Conservation (phyloP, 345 rosid genomes). For the Gossypioides kirkii region DNA sequence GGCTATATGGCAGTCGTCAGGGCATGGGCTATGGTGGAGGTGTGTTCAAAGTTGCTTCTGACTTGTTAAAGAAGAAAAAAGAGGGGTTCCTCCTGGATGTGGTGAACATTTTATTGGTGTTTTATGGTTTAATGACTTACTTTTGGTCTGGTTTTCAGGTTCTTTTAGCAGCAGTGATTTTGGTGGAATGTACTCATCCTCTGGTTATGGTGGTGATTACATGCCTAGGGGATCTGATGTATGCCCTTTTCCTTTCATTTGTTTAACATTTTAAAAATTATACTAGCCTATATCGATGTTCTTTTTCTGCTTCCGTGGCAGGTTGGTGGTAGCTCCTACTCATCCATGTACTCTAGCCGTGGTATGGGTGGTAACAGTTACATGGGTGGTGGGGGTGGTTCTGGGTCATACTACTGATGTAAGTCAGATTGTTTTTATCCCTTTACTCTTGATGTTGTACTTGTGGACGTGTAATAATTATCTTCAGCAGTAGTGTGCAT, state of each 20-base stretch:
- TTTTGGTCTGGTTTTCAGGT: conserved; percentile 43
- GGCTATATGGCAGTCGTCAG: conserved; percentile 67
- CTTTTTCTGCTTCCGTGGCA: conserved; percentile 24
- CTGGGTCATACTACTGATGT: conserved; percentile 87
- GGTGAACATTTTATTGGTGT: background rate
- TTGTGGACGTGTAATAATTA: conserved; percentile 10
- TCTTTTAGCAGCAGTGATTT: conserved; percentile 65
- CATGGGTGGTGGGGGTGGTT: conserved; percentile 68
- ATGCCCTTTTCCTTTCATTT: conserved; percentile 18
- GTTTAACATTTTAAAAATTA: background rate
- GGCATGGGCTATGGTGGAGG: conserved; percentile 82
- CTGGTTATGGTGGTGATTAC: conserved; percentile 71
- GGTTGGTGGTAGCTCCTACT: conserved; percentile 89
- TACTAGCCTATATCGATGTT: background rate
- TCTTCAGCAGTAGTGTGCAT: conserved; percentile 4
- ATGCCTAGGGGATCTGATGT: conserved; percentile 75
- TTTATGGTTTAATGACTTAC: conserved; percentile 9
- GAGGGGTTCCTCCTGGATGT: background rate
- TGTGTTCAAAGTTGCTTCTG: conserved; percentile 18
- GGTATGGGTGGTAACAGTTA: conserved; percentile 72
- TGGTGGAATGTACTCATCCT: conserved; percentile 72
- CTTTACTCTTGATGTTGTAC: conserved; percentile 13
- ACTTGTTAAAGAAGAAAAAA: background rate
- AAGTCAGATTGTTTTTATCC: conserved; percentile 25
- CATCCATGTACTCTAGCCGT: conserved; percentile 80